Evolutionary conservation across 768 basidiomycete genomes (phyloP).

Genomic region (Trametes meyenii): DNA sequence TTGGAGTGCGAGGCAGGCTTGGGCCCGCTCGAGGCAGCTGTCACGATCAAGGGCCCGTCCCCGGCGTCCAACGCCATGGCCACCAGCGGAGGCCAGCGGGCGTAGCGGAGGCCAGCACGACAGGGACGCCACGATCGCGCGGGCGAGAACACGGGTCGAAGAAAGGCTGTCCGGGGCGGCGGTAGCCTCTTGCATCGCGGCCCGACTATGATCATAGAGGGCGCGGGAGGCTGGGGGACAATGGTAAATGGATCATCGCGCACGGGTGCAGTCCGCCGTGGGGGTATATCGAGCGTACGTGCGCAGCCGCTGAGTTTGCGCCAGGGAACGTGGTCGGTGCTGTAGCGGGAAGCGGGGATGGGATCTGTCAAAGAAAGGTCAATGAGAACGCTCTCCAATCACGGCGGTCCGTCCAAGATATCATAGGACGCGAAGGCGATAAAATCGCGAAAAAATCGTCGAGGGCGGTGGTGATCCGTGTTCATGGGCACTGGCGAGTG

Average conservation of each 20-base stretch:
- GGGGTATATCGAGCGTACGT: not conserved
- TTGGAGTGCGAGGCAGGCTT: no score
- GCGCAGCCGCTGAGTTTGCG: slow-evolving; percentile 1
- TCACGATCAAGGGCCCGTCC: not conserved
- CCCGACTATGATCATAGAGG: not conserved
- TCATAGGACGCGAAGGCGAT: not conserved
- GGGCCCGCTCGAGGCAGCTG: not conserved
- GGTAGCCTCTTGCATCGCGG: not conserved
- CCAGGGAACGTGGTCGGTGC: not conserved
- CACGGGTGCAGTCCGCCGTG: slow-evolving; percentile 10
- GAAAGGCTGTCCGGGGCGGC: not conserved
- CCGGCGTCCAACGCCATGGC: not conserved
- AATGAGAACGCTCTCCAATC: slow-evolving; percentile 4
- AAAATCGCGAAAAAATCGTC: not conserved
- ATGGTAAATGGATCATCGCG: slow-evolving; percentile 3
- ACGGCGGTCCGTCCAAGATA: not conserved
- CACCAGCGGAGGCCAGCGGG: not conserved
- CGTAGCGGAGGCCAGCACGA: not conserved
- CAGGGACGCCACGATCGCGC: not conserved
- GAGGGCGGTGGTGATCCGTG: not conserved
- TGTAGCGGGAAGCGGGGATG: not conserved
- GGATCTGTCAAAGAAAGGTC: slow-evolving; percentile 17
- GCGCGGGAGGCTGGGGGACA: not conserved
- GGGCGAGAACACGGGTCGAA: not conserved
- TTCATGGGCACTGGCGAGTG: no score